Evolutionary conservation across 345 rosid species (phyloP).

Genomic region (Excoecaria cochinchinensis): DNA sequence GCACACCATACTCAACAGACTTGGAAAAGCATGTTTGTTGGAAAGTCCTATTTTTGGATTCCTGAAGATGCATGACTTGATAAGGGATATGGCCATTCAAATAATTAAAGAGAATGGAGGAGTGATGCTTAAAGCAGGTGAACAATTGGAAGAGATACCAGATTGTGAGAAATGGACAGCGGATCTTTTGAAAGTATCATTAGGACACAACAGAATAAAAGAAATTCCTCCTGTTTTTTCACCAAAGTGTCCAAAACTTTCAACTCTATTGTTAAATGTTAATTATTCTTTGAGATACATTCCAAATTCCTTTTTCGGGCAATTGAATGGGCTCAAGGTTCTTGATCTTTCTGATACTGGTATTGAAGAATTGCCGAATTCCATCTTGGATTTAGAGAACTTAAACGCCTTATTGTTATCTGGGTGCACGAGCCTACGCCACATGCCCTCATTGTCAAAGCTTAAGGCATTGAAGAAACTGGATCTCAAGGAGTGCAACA

Average conservation of each 20-base stretch:
- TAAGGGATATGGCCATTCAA: constrained; percentile 23
- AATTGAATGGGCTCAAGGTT: constrained; percentile 16
- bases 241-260: constrained; percentile 28
- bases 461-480: constrained; percentile 17
- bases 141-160: constrained; percentile 17
- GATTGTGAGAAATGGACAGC: constrained; percentile 18
- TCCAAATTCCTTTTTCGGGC: constrained; percentile 15
- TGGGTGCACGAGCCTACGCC: background rate
- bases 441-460: constrained; percentile 19
- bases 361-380: constrained; percentile 18
- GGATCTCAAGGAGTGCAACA: constrained; percentile 8
- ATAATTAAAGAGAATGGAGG: constrained; percentile 5
- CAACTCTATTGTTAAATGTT: constrained; percentile 5
- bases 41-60: constrained; percentile 8
- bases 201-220: background rate
- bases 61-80: constrained; percentile 31
- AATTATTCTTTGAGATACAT: constrained; percentile 5
- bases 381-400: constrained; percentile 18
- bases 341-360: constrained; percentile 13
- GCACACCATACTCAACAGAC: constrained; percentile 16
- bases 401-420: constrained; percentile 17
- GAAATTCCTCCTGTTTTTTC: constrained; percentile 6
- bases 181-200: constrained; percentile 15
- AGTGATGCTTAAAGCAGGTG: constrained; percentile 22
- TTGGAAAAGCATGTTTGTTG: constrained; percentile 14